Percentiles rank a stretch among this genome's conserved stretches.
Evolutionary conservation across 805 yeast species (phyloP).

Genomic region (Geotrichum ghanense): DNA sequence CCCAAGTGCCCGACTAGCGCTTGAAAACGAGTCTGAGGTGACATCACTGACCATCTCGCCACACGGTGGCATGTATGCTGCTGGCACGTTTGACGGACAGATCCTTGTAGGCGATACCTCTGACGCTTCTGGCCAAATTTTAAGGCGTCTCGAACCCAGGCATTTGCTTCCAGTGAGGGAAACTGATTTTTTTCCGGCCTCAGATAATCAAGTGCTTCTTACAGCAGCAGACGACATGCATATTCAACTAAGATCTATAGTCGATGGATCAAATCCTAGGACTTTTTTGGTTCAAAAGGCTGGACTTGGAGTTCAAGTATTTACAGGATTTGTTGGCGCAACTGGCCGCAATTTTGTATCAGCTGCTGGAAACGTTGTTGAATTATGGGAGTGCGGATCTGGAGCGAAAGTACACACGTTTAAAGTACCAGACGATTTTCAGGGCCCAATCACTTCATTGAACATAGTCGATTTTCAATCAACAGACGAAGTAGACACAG

Average conservation of each 20-base stretch:
- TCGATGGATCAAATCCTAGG: constrained; percentile 38
- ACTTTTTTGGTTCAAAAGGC: constrained; percentile 23
- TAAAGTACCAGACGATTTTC: constrained; percentile 16
- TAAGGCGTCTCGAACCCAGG: constrained; percentile 27
- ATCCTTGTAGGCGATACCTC: constrained; percentile 18
- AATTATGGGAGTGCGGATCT: constrained; percentile 60
- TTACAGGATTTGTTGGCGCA: constrained; percentile 42
- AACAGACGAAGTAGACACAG: neutral
- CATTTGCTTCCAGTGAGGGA: constrained; percentile 39
- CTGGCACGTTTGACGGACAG: constrained; percentile 29
- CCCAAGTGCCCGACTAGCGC: neutral
- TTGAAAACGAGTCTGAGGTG: constrained; percentile 12
- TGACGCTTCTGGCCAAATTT: constrained; percentile 8
- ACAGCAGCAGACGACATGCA: constrained; percentile 49
- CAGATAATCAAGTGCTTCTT: constrained; percentile 39
- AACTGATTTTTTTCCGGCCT: constrained; percentile 46
- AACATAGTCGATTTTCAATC: constrained; percentile 1
- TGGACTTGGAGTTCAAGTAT: constrained; percentile 40
- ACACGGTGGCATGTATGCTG: constrained; percentile 18
- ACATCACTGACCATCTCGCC: constrained; percentile 29
- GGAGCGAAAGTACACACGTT: constrained; percentile 36
- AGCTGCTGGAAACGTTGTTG: constrained; percentile 41
- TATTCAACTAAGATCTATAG: constrained; percentile 50
- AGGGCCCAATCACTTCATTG: neutral
- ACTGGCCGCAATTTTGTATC: constrained; percentile 58